phyloP scores from a whole-genome alignment of 257 asterid genomes.

The Verbascum thapsus region DNA sequence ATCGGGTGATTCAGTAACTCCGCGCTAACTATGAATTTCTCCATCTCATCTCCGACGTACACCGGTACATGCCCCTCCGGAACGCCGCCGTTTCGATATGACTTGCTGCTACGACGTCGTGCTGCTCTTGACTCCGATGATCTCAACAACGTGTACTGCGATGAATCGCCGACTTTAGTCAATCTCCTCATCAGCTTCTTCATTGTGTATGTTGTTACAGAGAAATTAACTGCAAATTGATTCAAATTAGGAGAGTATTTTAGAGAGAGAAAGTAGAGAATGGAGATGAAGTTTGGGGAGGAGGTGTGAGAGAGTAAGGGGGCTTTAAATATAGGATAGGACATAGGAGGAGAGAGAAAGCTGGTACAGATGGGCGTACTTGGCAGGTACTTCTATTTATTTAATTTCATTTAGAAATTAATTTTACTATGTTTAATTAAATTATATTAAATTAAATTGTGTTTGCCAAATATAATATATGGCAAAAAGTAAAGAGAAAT shows the following conservation, averaged over 20 bases:
- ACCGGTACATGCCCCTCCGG: conserved; percentile 59
- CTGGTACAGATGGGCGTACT: conserved; percentile 61
- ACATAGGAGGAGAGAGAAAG: conserved; percentile 27
- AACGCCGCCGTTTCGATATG: conserved; percentile 26
- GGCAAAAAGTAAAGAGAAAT: background rate
- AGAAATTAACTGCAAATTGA: too few species aligned
- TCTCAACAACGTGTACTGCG: conserved; percentile 37
- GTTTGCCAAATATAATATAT: background rate
- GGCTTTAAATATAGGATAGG: too few species aligned
- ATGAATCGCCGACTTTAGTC: conserved; percentile 53
- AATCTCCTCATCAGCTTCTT: conserved; percentile 49
- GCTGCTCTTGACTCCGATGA: too few species aligned
- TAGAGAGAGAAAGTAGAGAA: conserved; percentile 32
- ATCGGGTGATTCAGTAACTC: conserved; percentile 53
- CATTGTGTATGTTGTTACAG: too few species aligned
- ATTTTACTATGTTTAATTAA: too few species aligned
- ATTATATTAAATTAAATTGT: conserved; percentile 4
- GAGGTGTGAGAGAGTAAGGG: background rate
- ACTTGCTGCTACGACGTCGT: background rate
- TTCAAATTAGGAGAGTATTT: too few species aligned
- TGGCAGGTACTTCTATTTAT: conserved; percentile 46
- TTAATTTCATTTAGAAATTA: background rate
- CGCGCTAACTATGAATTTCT: conserved; percentile 55
- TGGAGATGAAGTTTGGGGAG: background rate
- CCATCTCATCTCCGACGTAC: conserved; percentile 66